phyloP scores from a whole-genome alignment of 768 basidiomycete genomes.

The Chlorophyllum brunneum region DNA sequence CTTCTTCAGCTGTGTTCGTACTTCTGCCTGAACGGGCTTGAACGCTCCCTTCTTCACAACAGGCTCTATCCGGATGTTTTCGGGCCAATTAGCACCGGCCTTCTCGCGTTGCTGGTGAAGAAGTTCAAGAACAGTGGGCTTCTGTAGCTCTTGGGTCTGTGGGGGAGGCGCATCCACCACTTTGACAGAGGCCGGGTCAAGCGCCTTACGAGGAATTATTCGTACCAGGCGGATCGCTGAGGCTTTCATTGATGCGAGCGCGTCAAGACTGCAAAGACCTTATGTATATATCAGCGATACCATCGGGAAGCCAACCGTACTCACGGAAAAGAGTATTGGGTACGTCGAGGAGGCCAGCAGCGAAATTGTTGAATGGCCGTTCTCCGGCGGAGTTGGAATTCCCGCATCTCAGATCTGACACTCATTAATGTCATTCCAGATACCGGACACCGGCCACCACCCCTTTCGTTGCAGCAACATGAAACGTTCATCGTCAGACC shows the following conservation, averaged over 20 bases:
- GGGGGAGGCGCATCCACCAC: constrained; percentile 30
- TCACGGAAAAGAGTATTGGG: neutral
- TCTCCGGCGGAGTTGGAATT: constrained; percentile 12
- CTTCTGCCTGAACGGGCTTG: constrained; percentile 32
- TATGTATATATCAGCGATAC: neutral
- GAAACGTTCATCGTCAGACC: neutral
- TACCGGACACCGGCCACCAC: neutral
- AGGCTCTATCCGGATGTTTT: constrained; percentile 43
- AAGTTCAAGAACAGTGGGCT: constrained; percentile 31
- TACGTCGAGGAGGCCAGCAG: neutral
- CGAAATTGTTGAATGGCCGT: neutral
- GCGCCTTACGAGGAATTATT: constrained; percentile 31
- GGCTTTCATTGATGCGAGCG: constrained; percentile 28
- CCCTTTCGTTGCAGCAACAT: neutral
- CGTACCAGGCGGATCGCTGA: constrained; percentile 32
- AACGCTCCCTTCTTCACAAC: constrained; percentile 37
- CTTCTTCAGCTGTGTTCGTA: constrained; percentile 34
- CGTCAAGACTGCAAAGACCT: neutral
- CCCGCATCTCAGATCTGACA: constrained; percentile 3
- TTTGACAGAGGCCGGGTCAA: constrained; percentile 25
- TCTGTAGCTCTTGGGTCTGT: constrained; percentile 30
- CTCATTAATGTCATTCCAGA: neutral
- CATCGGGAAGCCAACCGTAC: neutral
- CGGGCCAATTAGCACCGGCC: constrained; percentile 36
- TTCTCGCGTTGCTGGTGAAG: constrained; percentile 30